Base-by-base conservation (phyloP, 768 basidiomycete genomes). In the Boletus fagicola region DNA sequence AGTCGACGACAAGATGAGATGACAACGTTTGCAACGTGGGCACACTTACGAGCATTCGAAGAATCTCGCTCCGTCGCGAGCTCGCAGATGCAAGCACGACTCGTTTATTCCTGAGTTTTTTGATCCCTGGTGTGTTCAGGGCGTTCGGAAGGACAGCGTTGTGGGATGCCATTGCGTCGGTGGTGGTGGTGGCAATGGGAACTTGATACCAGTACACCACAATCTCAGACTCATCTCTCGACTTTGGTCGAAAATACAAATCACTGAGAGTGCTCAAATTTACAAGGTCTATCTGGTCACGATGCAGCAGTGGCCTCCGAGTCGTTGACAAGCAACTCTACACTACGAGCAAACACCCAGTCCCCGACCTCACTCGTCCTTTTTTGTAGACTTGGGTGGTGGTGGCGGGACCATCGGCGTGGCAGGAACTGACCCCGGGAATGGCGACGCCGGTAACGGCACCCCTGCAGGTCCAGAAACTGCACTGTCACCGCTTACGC, bases 51-150 rank as follows among this genome's bases (percentile, higher is more conserved):
- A 89, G 82, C 7, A 81, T 86, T 53, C 77, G 80, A 22, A 98
- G 81, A 57, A 96, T 92, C 53, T 94, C 92, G 66, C 82, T 85
- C 65, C 94, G 78, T 62, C 94, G 80, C 1, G 93, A 91, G 63
- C 92, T 94, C 55, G 83, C 86, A 5, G 94, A 96, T 1, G 94
- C 94, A 1, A 98, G 78, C 3, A 97, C 75, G 47, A 98, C 81
- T 4, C 90, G 80, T 68, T 93, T 94, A 22, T 83, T 85, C 39
- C 77, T 68, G 1, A 97, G 80, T 68, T 87, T 90, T 63, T 86
- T 77, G 44, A 86, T 75, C 0, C 77, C 77, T 12, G 86, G 86
- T 1, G 83, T 78, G 38, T 77, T 71, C 13, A 92, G 78, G 1
- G 90, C 90, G 65, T 85, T 78, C 0, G 84, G 71, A 10, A 89